These are phyloP conservation scores for Erodium texanum DNA, from an alignment of 441 rosid genomes.

Conservation along the genomic window DNA sequence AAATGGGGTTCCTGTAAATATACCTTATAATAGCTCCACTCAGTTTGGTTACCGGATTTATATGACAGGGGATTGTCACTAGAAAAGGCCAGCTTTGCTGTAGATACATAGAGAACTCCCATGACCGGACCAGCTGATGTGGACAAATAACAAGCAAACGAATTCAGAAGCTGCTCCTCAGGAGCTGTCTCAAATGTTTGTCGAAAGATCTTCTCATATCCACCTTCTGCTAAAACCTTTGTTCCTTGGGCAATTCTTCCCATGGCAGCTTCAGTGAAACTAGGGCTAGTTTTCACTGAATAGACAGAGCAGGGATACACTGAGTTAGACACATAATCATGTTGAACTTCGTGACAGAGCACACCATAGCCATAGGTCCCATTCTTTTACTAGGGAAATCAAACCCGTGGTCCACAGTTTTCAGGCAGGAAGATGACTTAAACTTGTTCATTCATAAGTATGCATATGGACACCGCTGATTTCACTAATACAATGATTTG, in stretches of 20 bases:
- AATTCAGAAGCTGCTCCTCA: slow-evolving; percentile 59
- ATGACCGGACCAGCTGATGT: slow-evolving; percentile 80
- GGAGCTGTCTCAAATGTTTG: slow-evolving; percentile 28
- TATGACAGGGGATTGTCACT: slow-evolving; percentile 92
- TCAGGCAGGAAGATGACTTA: not conserved
- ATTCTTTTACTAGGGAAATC: not conserved
- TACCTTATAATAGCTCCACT: slow-evolving; percentile 99
- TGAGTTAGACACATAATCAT: not conserved
- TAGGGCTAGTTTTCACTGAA: slow-evolving; percentile 83
- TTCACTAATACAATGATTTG: not conserved
- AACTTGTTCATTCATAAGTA: not conserved
- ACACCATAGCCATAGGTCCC: not conserved
- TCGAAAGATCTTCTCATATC: slow-evolving; percentile 74
- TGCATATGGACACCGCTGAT: not conserved
- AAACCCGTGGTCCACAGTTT: not conserved
- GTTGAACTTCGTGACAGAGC: not conserved
- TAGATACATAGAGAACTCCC: slow-evolving; percentile 73
- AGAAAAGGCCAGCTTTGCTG: slow-evolving; percentile 73
- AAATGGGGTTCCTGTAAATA: slow-evolving; percentile 6
- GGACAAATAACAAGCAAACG: slow-evolving; percentile 32
- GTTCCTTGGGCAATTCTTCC: slow-evolving; percentile 94
- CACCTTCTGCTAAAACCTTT: slow-evolving; percentile 89
- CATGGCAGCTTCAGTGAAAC: slow-evolving; percentile 90
- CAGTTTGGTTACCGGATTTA: slow-evolving; percentile 51
- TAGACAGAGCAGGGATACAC: not conserved